phyloP scores from a whole-genome alignment of 371 early-diverging fungal species.

The Mortierella sp. region DNA sequence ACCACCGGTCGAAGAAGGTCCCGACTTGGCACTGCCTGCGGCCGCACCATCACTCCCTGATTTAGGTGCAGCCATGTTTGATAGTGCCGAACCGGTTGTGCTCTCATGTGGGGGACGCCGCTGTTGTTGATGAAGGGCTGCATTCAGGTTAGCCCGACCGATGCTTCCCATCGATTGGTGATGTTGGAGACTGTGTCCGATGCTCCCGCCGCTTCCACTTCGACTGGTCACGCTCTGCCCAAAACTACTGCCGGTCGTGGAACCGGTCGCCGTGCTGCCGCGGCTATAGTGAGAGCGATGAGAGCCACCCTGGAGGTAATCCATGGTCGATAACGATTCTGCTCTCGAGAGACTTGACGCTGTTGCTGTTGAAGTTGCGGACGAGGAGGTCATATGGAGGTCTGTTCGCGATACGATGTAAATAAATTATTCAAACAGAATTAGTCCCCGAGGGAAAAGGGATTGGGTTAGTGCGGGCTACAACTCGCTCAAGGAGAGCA shows the following conservation, averaged over 20 bases:
- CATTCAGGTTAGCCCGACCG: slow-evolving; percentile 41
- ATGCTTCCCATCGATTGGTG: slow-evolving; percentile 16
- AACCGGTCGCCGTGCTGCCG: slow-evolving; percentile 26
- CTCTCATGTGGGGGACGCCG: slow-evolving; percentile 9
- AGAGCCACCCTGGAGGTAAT: slow-evolving; percentile 29
- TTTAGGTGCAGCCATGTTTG: background rate
- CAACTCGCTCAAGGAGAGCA: background rate
- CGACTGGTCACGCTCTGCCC: slow-evolving; percentile 11
- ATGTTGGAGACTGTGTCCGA: slow-evolving; percentile 17
- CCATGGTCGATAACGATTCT: slow-evolving; percentile 47
- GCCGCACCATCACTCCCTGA: background rate
- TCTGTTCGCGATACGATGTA: too few species aligned
- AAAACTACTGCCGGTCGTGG: slow-evolving; percentile 28
- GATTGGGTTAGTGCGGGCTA: background rate
- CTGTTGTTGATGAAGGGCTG: slow-evolving; percentile 31
- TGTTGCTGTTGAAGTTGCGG: slow-evolving; percentile 40
- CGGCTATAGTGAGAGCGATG: background rate
- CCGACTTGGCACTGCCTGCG: slow-evolving; percentile 1
- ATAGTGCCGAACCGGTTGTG: background rate
- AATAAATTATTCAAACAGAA: too few species aligned
- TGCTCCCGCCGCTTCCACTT: slow-evolving; percentile 25
- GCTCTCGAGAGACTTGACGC: slow-evolving; percentile 47
- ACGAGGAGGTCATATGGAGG: slow-evolving; percentile 41
- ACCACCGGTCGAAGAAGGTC: slow-evolving; percentile 9
- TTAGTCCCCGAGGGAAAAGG: background rate